Base-by-base conservation (phyloP, 2,329 filamentous ascomycete species). In the Periconia macrospinosa region DNA sequence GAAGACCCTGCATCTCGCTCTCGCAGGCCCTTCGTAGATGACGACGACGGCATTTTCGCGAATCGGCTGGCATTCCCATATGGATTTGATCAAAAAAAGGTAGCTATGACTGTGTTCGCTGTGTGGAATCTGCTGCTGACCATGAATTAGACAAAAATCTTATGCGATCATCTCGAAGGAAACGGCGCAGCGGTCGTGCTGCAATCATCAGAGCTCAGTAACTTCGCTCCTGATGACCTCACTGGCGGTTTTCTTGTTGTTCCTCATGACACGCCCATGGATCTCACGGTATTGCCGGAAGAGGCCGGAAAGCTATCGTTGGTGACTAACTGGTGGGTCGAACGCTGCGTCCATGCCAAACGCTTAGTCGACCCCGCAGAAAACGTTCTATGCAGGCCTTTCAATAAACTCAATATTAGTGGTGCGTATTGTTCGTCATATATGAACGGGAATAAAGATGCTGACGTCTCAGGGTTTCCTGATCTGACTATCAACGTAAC, bases 261-360 rank as follows among this genome's bases (percentile, higher is more conserved):
- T 17, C 80, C 82, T 52, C 74, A 79, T 59, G 70, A 78, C 51
- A 63, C 75, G 44, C 50, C 67, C 49, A 64, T 68, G 30, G 61
- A 73, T 45, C 57, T 76, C 9, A 67, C 71, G 30, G 54, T 62
- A 41, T 60, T 73, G 46, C 68, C 75, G 58, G 65, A 65, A 46
- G 56, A 60, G 19, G 73, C 77, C 57, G 76, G 62, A 47, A 45
- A 51, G 43, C 48, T 71, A 41, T 60, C 49, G 49, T 49, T 79
- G 50, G 86, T 96, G 30, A 97, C 92, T 11, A 92, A 96, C 68
- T 95, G 94, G 81, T 99, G 93, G 83, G 81, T 99, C 49, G 94
- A 99, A 75, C 85, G 86, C 45, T 97, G 93, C 70, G 78, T 99
- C 40, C 86, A 92, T 69, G 84, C 85, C 58, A 94, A 90, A 72